These are phyloP conservation scores for Pseudogymnoascus destructans DNA, from an alignment of 2,329 filamentous ascomycete genomes.

Conservation along the genomic window DNA sequence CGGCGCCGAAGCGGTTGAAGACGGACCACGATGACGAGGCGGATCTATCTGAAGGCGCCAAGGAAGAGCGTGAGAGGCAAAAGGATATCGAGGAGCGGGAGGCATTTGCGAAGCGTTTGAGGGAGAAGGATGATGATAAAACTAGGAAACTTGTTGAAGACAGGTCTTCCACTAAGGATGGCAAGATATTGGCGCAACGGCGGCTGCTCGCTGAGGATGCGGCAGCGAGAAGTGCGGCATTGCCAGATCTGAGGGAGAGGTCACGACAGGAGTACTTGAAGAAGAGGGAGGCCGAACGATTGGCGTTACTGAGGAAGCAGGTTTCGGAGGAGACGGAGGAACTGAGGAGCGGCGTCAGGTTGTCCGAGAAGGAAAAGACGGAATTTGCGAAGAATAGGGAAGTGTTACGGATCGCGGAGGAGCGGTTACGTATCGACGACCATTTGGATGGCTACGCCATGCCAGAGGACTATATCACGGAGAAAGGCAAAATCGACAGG, in stretches of 20 bases:
- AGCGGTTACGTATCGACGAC: constrained; percentile 77
- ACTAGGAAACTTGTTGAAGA: constrained; percentile 57
- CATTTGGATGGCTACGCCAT: constrained; percentile 84
- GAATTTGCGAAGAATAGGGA: constrained; percentile 86
- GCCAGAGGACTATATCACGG: constrained; percentile 89
- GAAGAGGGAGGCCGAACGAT: constrained; percentile 75
- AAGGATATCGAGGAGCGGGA: constrained; percentile 64
- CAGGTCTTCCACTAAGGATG: constrained; percentile 39
- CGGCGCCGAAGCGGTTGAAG: constrained; percentile 58
- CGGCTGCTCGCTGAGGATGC: constrained; percentile 54
- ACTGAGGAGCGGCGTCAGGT: constrained; percentile 56
- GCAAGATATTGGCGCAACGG: constrained; percentile 44
- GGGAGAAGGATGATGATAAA: constrained; percentile 55
- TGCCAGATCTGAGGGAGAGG: constrained; percentile 67
- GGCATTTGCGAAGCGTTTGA: constrained; percentile 65
- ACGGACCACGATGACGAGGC: constrained; percentile 40
- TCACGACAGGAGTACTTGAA: constrained; percentile 88
- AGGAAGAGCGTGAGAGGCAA: constrained; percentile 43
- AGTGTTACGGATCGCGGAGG: constrained; percentile 67
- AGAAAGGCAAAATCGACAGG: constrained; percentile 77
- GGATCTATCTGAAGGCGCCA: constrained; percentile 45
- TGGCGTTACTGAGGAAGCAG: constrained; percentile 78
- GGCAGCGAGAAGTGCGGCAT: constrained; percentile 52
- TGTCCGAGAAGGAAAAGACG: constrained; percentile 68
- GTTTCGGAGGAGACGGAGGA: constrained; percentile 82